Evolutionary conservation across 257 asterid genomes (phyloP).

Genomic region (Solanum boliviense): DNA sequence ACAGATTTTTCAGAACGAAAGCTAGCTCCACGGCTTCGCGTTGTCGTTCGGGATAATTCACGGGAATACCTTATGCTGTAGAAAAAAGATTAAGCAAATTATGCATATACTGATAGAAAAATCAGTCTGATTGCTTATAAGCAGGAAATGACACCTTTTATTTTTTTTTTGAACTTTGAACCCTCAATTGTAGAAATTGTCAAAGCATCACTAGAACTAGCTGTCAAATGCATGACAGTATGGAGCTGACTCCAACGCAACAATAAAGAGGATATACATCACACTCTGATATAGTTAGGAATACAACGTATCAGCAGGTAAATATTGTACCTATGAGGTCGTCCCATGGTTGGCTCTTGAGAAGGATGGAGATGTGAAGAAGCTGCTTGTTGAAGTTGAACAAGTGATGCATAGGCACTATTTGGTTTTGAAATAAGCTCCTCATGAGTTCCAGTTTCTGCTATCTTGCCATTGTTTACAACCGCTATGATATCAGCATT

Average conservation of each 20-base stretch:
- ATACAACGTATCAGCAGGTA: not conserved
- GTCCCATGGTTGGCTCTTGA: conserved; percentile 43
- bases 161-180: not conserved
- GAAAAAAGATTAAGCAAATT: not conserved
- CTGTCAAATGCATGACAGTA: not conserved
- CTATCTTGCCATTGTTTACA: conserved; percentile 66
- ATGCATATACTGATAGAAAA: not conserved
- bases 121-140: not conserved
- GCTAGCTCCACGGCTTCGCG: conserved; percentile 87
- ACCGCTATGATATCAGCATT: conserved; percentile 86
- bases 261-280: not conserved
- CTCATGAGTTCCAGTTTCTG: conserved; percentile 82
- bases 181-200: not conserved
- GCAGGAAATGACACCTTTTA: not conserved
- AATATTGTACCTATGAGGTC: conserved; percentile 48
- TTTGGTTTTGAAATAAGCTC: conserved; percentile 72
- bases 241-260: not conserved
- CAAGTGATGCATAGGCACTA: conserved; percentile 78
- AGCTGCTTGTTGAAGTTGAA: conserved; percentile 75
- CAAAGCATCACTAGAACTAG: not conserved
- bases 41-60: conserved; percentile 64
- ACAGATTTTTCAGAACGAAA: conserved; percentile 82
- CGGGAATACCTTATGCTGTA: conserved; percentile 57
- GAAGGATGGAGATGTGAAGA: conserved; percentile 58
- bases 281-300: not conserved